Evolutionary conservation across 2,329 filamentous ascomycete genomes (phyloP).

Genomic region (Sporothrix phasma): DNA sequence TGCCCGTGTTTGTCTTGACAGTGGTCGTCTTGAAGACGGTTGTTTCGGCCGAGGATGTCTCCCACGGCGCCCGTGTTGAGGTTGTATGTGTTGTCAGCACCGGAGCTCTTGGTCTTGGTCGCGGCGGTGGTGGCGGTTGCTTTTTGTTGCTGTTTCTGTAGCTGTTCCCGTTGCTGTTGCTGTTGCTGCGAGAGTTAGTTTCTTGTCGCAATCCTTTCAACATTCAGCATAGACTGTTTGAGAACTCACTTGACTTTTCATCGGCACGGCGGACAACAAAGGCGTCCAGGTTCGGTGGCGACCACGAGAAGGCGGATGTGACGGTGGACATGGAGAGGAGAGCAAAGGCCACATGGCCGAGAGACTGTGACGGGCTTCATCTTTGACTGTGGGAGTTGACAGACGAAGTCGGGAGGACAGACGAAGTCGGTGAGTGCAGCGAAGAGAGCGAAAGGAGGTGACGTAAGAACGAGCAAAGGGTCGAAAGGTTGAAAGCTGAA

Average conservation of each 20-base stretch:
- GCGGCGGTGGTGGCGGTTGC: constrained; percentile 20
- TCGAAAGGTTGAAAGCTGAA: neutral
- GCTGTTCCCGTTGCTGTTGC: no score
- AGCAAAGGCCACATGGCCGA: constrained; percentile 39
- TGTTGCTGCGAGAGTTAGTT: no score
- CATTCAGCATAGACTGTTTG: neutral
- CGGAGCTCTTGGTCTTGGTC: constrained; percentile 8
- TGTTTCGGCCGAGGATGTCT: constrained; percentile 22
- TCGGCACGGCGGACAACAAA: constrained; percentile 40
- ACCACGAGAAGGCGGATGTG: constrained; percentile 39
- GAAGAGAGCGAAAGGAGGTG: neutral
- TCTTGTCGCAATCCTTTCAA: no score
- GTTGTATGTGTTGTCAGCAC: constrained; percentile 28
- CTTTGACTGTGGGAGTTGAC: neutral
- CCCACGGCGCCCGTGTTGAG: constrained; percentile 31
- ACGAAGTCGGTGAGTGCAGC: neutral
- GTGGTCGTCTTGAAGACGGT: constrained; percentile 19
- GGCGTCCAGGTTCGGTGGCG: constrained; percentile 43
- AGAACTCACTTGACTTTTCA: neutral
- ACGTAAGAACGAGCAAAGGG: neutral
- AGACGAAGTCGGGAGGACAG: no score
- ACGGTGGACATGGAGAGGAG: constrained; percentile 43
- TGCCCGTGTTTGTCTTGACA: constrained; percentile 17
- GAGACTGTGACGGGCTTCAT: constrained; percentile 30
- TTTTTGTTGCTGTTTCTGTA: neutral